Conservation (phyloP, 176 grass and related monocot genomes). For the Coix lacrymajobi region DNA sequence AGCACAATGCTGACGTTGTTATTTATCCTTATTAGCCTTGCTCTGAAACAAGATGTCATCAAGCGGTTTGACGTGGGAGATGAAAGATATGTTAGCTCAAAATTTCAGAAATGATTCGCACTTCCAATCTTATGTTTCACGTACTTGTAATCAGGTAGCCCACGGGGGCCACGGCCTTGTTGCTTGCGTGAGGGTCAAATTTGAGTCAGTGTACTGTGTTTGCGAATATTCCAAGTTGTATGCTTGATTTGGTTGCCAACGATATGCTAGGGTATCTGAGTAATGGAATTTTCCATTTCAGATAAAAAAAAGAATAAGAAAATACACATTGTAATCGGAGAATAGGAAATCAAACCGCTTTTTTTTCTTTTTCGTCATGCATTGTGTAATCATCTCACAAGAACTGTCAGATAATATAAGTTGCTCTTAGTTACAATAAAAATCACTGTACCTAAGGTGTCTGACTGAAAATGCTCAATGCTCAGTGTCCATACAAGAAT, state of each 20-base stretch:
- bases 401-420: conserved; percentile 8
- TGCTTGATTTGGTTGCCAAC: too few relatives aligned
- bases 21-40: too few relatives aligned
- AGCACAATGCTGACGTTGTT: too few relatives aligned
- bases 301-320: background rate
- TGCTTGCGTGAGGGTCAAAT: too few relatives aligned
- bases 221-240: background rate
- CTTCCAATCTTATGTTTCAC: too few relatives aligned
- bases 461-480: conserved; percentile 26
- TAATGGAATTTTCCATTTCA: background rate
- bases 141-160: too few relatives aligned
- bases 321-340: background rate
- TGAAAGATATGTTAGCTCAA: too few relatives aligned
- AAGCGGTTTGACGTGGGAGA: too few relatives aligned
- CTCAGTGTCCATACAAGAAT: background rate
- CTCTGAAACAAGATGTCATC: too few relatives aligned
- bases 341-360: background rate
- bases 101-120: too few relatives aligned
- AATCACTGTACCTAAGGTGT: conserved; percentile 26
- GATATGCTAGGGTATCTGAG: background rate
- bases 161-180: too few relatives aligned
- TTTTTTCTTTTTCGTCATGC: background rate
- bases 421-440: conserved; percentile 34
- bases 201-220: background rate
- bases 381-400: conserved; percentile 21